Evolutionary conservation across 176 grass and related monocot genomes (phyloP).

Genomic region (Elaeis guineensis): DNA sequence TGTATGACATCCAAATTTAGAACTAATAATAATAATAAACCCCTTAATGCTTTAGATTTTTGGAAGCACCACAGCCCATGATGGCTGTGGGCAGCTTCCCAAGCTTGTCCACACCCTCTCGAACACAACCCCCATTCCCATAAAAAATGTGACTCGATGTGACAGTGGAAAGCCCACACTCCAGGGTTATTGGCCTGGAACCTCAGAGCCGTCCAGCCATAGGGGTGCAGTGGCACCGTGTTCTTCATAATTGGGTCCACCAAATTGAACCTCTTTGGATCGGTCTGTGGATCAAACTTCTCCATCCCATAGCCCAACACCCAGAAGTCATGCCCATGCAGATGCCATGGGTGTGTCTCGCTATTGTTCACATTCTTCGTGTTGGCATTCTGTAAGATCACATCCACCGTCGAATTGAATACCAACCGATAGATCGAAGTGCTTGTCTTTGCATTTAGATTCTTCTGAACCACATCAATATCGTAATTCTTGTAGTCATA

Average conservation of each 20-base stretch:
- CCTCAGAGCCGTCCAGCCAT: constrained; percentile 70
- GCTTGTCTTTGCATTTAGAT: constrained; percentile 34
- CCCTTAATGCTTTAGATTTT: background rate
- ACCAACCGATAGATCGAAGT: constrained; percentile 38
- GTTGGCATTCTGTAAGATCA: constrained; percentile 79
- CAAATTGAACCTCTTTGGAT: constrained; percentile 46
- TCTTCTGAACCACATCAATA: constrained; percentile 11
- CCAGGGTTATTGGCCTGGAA: constrained; percentile 72
- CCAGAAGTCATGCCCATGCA: constrained; percentile 88
- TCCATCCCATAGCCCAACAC: constrained; percentile 54
- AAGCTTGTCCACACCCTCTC: constrained; percentile 58
- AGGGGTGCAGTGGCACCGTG: constrained; percentile 57
- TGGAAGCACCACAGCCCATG: constrained; percentile 50
- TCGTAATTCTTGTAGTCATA: constrained; percentile 41
- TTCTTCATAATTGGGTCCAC: constrained; percentile 57
- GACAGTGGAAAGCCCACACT: constrained; percentile 87
- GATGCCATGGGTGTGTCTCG: constrained; percentile 89
- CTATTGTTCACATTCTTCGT: constrained; percentile 32
- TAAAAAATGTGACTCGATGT: constrained; percentile 81
- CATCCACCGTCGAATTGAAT: constrained; percentile 57
- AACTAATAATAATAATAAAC: too few species aligned
- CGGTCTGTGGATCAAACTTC: constrained; percentile 41
- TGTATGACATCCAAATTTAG: too few species aligned
- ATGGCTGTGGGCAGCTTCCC: constrained; percentile 33
- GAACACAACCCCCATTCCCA: constrained; percentile 83